phyloP scores from a whole-genome alignment of 2,329 filamentous ascomycete genomes.

The Hysterium pulicare region DNA sequence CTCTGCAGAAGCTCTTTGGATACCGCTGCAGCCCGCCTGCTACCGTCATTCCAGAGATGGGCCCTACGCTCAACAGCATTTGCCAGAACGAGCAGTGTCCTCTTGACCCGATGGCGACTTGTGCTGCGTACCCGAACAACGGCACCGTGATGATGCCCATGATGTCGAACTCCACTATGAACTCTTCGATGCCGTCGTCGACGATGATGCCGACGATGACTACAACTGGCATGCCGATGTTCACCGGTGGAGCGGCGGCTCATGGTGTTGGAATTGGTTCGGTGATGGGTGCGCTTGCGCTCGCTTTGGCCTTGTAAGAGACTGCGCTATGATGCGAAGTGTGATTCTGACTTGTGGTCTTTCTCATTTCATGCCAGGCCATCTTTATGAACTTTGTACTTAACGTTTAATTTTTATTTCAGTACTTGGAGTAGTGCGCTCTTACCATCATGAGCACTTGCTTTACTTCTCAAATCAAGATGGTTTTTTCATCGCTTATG shows the following conservation, averaged over 20 bases:
- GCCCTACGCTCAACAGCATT: conserved; percentile 52
- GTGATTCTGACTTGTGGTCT: too few relatives aligned
- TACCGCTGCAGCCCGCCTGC: conserved; percentile 49
- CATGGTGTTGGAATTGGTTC: background rate
- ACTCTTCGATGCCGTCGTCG: background rate
- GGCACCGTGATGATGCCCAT: conserved; percentile 7
- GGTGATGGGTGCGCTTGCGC: background rate
- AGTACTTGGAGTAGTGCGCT: too few relatives aligned
- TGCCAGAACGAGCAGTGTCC: conserved; percentile 54
- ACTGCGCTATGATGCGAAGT: too few relatives aligned
- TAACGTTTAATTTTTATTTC: too few relatives aligned
- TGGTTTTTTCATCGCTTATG: too few relatives aligned
- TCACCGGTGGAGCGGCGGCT: background rate
- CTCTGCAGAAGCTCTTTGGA: conserved; percentile 52
- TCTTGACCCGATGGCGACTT: conserved; percentile 45
- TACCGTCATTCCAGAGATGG: conserved; percentile 45
- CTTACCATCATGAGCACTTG: too few relatives aligned
- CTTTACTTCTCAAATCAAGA: too few relatives aligned
- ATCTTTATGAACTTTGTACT: too few relatives aligned
- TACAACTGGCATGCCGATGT: background rate
- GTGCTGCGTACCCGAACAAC: conserved; percentile 40
- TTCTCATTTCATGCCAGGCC: too few relatives aligned
- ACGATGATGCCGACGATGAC: background rate
- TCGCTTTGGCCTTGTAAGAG: conserved; percentile 2
- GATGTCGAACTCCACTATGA: conserved; percentile 4